Evolutionary conservation across 305 asterid species (phyloP).

Genomic region (Fraxinus paxiana): DNA sequence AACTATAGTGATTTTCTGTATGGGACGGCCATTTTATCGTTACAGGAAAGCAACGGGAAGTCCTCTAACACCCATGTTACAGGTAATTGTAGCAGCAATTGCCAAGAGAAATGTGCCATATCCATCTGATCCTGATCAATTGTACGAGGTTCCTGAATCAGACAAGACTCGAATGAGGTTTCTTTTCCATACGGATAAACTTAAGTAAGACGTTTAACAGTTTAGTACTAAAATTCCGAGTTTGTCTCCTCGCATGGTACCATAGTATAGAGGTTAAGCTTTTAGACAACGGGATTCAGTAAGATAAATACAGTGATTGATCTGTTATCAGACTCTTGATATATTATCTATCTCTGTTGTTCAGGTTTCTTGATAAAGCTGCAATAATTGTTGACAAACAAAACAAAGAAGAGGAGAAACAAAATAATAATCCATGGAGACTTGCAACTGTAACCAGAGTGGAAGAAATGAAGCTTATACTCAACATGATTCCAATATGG

Average conservation of each 20-base stretch:
- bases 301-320: neutral
- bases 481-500: conserved; percentile 85
- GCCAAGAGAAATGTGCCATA: conserved; percentile 45
- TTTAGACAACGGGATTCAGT: neutral
- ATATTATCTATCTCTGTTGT: neutral
- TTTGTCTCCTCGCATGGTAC: neutral
- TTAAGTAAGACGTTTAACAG: conserved; percentile 43
- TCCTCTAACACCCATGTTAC: conserved; percentile 66
- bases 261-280: neutral
- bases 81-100: conserved; percentile 64
- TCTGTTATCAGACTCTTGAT: neutral
- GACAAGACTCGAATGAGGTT: conserved; percentile 45
- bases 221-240: neutral
- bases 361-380: conserved; percentile 84
- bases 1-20: conserved; percentile 33
- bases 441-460: conserved; percentile 66
- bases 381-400: conserved; percentile 48
- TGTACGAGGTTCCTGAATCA: conserved; percentile 54
- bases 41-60: conserved; percentile 62
- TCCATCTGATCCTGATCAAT: conserved; percentile 41
- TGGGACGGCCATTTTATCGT: conserved; percentile 66
- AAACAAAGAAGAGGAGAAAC: conserved; percentile 23
- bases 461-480: conserved; percentile 67
- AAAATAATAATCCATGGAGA: conserved; percentile 50
- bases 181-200: conserved; percentile 60